These are phyloP conservation scores for Colletotrichum sp. DNA, from an alignment of 2,329 filamentous ascomycete species.

Conservation along the genomic window DNA sequence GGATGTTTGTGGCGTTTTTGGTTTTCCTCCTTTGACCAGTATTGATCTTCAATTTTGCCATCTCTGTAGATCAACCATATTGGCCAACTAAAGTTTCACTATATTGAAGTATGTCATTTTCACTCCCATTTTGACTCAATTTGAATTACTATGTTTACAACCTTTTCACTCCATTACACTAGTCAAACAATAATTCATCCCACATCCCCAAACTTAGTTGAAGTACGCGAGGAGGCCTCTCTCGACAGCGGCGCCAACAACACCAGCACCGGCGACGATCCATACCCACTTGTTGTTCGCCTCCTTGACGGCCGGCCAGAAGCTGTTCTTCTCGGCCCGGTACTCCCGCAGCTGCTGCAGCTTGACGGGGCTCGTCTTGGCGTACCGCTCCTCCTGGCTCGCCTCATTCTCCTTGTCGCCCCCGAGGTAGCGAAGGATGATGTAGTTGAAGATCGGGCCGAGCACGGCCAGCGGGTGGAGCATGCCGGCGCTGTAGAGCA, in stretches of 20 bases:
- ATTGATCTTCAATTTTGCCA: fast-evolving
- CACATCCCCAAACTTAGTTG: background rate
- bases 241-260: slow-evolving; percentile 52
- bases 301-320: slow-evolving; percentile 60
- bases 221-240: slow-evolving; percentile 7
- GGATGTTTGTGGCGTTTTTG: background rate
- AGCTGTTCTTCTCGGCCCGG: slow-evolving; percentile 59
- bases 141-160: background rate
- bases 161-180: background rate
- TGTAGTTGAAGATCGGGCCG: slow-evolving; percentile 62
- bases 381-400: slow-evolving; percentile 57
- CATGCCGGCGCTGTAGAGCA: slow-evolving; percentile 59
- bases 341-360: slow-evolving; percentile 57
- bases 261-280: slow-evolving; percentile 54
- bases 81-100: background rate
- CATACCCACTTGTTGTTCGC: slow-evolving; percentile 61
- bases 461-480: slow-evolving; percentile 59
- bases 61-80: fast-evolving
- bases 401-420: slow-evolving; percentile 61
- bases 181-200: background rate
- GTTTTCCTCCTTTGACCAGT: background rate
- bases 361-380: slow-evolving; percentile 53
- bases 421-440: slow-evolving; percentile 60
- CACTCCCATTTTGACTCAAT: background rate
- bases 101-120: background rate